Percentiles rank a stretch among this genome's conserved stretches.
These are phyloP conservation scores for Chlorophyllum brunneum DNA, from an alignment of 768 basidiomycete species.

Conservation along the genomic window DNA sequence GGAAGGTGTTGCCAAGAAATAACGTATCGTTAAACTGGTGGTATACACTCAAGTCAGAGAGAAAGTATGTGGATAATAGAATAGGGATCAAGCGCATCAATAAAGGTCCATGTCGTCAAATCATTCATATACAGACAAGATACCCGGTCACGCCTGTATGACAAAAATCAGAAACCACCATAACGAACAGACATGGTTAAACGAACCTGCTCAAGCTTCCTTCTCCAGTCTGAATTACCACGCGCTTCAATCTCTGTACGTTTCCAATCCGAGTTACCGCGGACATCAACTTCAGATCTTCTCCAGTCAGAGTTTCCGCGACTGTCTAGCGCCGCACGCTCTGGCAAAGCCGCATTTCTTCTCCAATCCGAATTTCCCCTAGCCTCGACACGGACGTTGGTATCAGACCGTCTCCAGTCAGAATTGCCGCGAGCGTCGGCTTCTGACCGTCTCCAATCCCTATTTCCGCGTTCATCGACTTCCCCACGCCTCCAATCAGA, in stretches of 20 bases:
- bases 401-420: slow-evolving; percentile 21
- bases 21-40: neutral
- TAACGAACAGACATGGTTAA: neutral
- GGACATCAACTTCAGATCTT: slow-evolving; percentile 15
- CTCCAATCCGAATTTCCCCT: slow-evolving; percentile 1
- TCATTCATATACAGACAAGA: neutral
- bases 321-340: slow-evolving; percentile 7
- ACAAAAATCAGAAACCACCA: neutral
- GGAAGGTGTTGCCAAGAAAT: neutral
- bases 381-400: slow-evolving; percentile 6
- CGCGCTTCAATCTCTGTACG: slow-evolving; percentile 14
- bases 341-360: slow-evolving; percentile 6
- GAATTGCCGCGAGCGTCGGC: slow-evolving; percentile 9
- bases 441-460: slow-evolving; percentile 15
- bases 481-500: slow-evolving; percentile 15
- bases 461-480: slow-evolving; percentile 11
- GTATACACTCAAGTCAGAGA: neutral
- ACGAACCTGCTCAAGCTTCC: slow-evolving; percentile 5
- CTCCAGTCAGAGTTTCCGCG: slow-evolving; percentile 14
- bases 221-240: slow-evolving; percentile 18
- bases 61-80: neutral
- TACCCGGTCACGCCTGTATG: neutral
- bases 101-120: neutral
- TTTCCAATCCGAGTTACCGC: slow-evolving; percentile 23
- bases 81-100: neutral